phyloP scores from a whole-genome alignment of 768 basidiomycete genomes.

The Tremella mesenterica region DNA sequence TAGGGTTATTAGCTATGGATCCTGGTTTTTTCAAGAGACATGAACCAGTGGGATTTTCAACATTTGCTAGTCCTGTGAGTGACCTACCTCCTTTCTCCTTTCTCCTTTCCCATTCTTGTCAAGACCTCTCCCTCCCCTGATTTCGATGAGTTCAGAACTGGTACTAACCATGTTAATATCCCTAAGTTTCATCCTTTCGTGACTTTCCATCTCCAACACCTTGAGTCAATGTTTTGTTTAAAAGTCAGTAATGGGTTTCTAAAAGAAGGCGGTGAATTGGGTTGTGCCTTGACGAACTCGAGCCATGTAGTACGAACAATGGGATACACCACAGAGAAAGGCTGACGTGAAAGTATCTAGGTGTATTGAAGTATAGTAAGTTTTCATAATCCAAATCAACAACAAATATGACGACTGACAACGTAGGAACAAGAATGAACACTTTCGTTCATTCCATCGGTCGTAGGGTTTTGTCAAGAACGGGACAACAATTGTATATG shows the following conservation, averaged over 20 bases:
- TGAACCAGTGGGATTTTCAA: constrained; percentile 35
- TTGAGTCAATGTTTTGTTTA: background rate
- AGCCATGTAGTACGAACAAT: too few species aligned
- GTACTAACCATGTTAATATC: background rate
- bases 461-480: constrained; percentile 26
- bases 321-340: background rate
- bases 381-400: constrained; percentile 1
- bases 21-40: constrained; percentile 30
- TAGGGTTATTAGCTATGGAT: constrained; percentile 30
- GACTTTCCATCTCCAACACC: background rate
- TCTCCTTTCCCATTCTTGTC: background rate
- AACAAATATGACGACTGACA: constrained; percentile 1
- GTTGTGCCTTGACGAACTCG: background rate
- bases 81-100: background rate
- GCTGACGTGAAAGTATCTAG: constrained; percentile 23
- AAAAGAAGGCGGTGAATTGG: background rate
- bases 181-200: background rate
- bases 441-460: constrained; percentile 29
- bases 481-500: constrained; percentile 37
- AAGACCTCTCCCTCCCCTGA: background rate
- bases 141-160: background rate
- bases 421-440: constrained; percentile 22
- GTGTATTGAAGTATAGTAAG: constrained; percentile 30
- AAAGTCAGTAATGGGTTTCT: background rate
- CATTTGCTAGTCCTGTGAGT: constrained; percentile 37